Conservation (phyloP, 1,284 basidiomycete species). For the Fomitopsis palustris region DNA sequence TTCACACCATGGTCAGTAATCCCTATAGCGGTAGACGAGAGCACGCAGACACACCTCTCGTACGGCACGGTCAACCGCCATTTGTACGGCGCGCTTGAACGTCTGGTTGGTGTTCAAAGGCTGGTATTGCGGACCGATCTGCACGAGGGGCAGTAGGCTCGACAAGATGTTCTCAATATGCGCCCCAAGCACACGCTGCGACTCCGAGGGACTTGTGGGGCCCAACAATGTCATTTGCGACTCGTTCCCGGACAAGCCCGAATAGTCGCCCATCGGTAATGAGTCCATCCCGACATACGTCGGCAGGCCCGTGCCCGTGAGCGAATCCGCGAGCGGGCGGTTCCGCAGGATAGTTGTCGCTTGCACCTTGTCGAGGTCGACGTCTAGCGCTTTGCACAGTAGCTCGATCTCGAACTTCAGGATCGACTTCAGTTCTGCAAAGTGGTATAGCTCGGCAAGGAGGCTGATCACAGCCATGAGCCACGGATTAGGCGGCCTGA, state of each 20-base stretch:
- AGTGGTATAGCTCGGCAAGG: constrained; percentile 94
- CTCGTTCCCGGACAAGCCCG: constrained; percentile 45
- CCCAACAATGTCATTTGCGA: constrained; percentile 57
- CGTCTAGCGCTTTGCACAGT: constrained; percentile 87
- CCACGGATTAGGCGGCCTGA: constrained; percentile 98
- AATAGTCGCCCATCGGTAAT: constrained; percentile 66
- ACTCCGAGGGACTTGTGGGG: constrained; percentile 50
- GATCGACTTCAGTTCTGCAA: constrained; percentile 94
- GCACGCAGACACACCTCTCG: constrained; percentile 76
- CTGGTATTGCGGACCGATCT: constrained; percentile 72
- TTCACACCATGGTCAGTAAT: constrained; percentile 24
- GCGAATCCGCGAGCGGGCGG: constrained; percentile 52
- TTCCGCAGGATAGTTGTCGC: constrained; percentile 81
- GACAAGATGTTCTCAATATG: constrained; percentile 82
- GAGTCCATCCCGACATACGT: constrained; percentile 71
- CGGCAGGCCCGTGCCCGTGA: constrained; percentile 54
- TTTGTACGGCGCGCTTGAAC: constrained; percentile 90
- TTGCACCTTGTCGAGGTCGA: constrained; percentile 87
- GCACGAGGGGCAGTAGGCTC: constrained; percentile 69
- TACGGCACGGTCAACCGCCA: constrained; percentile 93
- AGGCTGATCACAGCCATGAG: constrained; percentile 92
- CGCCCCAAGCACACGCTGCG: constrained; percentile 59
- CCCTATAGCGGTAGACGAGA: neutral
- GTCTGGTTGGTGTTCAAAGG: constrained; percentile 76
- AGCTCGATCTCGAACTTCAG: constrained; percentile 99